A percentile compares a stretch with the other conserved stretches of the same genome.
Evolutionary conservation across 1,284 basidiomycete genomes (phyloP).

Genomic region (Ceratobasidium sp.): DNA sequence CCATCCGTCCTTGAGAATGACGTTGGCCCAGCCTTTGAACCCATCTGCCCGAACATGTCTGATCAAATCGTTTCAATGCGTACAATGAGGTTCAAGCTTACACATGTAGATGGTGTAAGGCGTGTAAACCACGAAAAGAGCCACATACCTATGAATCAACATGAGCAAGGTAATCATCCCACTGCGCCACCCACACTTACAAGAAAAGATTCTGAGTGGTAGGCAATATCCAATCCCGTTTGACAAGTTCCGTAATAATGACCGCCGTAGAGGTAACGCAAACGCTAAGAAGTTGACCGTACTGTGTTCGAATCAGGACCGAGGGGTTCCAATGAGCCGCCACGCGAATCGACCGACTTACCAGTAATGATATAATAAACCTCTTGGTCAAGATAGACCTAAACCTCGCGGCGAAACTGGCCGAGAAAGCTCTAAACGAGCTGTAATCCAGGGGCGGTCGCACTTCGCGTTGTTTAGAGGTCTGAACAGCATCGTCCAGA

Average conservation of each 20-base stretch:
- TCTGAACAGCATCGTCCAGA: neutral
- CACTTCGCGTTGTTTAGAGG: neutral
- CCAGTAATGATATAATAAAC: conserved; percentile 73
- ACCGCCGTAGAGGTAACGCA: conserved; percentile 90
- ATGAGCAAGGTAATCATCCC: neutral
- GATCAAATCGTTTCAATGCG: neutral
- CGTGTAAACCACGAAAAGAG: conserved; percentile 79
- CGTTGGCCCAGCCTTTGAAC: conserved; percentile 78
- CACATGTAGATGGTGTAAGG: conserved; percentile 88
- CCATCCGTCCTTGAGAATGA: conserved; percentile 83
- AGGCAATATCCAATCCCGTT: conserved; percentile 77
- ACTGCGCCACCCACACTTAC: conserved; percentile 61
- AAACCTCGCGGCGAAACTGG: conserved; percentile 70
- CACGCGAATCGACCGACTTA: conserved; percentile 20
- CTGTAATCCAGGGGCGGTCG: conserved; percentile 60
- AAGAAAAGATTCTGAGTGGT: conserved; percentile 86
- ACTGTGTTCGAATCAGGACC: conserved; percentile 55
- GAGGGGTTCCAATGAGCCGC: neutral
- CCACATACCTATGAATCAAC: conserved; percentile 72
- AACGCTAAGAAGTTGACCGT: conserved; percentile 86
- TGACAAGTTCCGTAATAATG: conserved; percentile 80
- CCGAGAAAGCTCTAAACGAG: conserved; percentile 66
- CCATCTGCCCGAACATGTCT: conserved; percentile 67
- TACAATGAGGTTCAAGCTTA: conserved; percentile 57
- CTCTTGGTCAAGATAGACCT: conserved; percentile 79